Conservation (phyloP, 495 filamentous ascomycete genomes). For the Hypoxylon intermedium region DNA sequence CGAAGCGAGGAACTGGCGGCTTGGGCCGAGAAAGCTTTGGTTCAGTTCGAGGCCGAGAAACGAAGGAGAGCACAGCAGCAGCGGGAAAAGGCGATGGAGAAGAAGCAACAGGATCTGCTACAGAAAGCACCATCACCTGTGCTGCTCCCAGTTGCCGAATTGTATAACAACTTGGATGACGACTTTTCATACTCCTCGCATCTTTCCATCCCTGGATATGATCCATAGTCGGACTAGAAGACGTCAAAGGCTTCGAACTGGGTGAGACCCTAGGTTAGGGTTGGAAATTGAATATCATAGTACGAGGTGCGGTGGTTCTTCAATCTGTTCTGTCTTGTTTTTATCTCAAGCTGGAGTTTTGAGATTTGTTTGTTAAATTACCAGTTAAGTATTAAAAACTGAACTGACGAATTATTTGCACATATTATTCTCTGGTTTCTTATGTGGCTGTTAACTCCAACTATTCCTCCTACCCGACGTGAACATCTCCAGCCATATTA, state of each 20-base stretch:
- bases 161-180: background rate
- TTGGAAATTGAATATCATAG: no score
- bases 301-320: no score
- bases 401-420: no score
- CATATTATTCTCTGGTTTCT: no score
- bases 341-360: no score
- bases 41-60: slow-evolving; percentile 16
- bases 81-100: slow-evolving; percentile 17
- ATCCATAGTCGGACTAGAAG: background rate
- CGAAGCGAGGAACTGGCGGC: slow-evolving; percentile 15
- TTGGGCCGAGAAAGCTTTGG: slow-evolving; percentile 19
- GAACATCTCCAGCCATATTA: no score
- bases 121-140: slow-evolving; percentile 1
- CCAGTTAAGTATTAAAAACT: no score
- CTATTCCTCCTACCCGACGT: no score
- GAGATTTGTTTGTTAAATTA: no score
- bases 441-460: no score
- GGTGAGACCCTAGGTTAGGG: background rate
- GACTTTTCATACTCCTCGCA: background rate
- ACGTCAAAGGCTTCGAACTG: no score
- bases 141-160: background rate
- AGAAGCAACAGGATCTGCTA: slow-evolving; percentile 24
- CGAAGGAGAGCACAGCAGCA: slow-evolving; percentile 7
- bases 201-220: background rate
- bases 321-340: no score